These are phyloP conservation scores for Grigorovia jiainica DNA, from an alignment of 805 yeast genomes.

Conservation along the genomic window DNA sequence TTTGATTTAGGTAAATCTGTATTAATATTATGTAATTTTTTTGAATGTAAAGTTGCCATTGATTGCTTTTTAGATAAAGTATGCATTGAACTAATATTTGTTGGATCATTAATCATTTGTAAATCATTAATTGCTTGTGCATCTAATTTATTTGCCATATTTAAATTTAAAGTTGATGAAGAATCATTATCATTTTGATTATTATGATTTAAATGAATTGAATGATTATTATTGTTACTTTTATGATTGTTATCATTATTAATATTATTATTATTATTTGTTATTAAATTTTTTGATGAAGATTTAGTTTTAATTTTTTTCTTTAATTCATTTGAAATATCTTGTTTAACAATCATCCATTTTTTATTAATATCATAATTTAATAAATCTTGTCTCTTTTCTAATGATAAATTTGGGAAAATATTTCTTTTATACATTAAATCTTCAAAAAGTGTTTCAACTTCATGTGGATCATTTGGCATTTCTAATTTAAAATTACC, in stretches of 20 bases:
- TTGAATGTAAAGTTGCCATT: not conserved
- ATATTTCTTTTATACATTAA: slow-evolving; percentile 73
- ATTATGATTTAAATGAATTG: slow-evolving; percentile 1
- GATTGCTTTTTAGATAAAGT: slow-evolving; percentile 1
- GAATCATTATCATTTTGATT: slow-evolving; percentile 2
- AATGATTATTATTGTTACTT: not conserved
- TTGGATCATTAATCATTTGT: not conserved
- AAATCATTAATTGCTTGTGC: not conserved
- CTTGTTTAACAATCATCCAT: slow-evolving; percentile 88
- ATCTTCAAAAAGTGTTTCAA: slow-evolving; percentile 66
- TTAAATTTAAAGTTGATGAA: not conserved
- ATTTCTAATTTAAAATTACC: slow-evolving; percentile 41
- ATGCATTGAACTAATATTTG: not conserved
- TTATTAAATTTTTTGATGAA: slow-evolving; percentile 2
- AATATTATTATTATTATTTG: not conserved
- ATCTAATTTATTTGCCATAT: not conserved
- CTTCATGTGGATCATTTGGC: slow-evolving; percentile 55
- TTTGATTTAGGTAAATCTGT: not conserved
- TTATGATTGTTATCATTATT: not conserved
- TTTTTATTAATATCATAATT: slow-evolving; percentile 69
- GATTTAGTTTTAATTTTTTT: slow-evolving; percentile 18
- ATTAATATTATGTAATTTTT: not conserved
- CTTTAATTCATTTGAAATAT: slow-evolving; percentile 53
- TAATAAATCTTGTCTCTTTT: slow-evolving; percentile 69
- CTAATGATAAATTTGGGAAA: slow-evolving; percentile 56